Percentiles rank a stretch among this genome's conserved stretches.
phyloP scores from a whole-genome alignment of 2,329 filamentous ascomycete genomes.

The Aspergillus sp. region DNA sequence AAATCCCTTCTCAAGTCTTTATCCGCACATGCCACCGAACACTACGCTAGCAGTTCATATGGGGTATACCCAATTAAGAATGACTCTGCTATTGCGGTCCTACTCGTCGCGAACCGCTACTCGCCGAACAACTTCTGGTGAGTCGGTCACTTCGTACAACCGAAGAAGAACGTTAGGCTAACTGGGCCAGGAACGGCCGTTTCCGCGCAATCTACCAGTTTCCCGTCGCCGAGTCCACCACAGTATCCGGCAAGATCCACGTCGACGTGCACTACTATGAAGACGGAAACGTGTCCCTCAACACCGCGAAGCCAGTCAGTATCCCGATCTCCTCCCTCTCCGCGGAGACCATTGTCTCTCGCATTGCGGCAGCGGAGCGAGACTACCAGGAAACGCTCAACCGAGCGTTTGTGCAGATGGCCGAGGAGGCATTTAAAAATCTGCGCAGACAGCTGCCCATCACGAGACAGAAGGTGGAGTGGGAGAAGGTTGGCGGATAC shows the following conservation, averaged over 20 bases:
- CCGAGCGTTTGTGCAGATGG: slow-evolving; percentile 75
- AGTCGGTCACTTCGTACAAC: slow-evolving; percentile 7
- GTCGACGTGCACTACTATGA: slow-evolving; percentile 99
- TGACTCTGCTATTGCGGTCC: slow-evolving; percentile 66
- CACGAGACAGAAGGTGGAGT: slow-evolving; percentile 97
- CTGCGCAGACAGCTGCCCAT: slow-evolving; percentile 88
- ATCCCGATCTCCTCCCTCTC: slow-evolving; percentile 54
- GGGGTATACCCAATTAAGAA: slow-evolving; percentile 75
- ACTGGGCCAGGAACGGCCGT: slow-evolving; percentile 67
- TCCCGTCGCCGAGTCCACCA: slow-evolving; percentile 50
- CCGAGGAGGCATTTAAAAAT: slow-evolving; percentile 91
- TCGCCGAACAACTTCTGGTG: slow-evolving; percentile 97
- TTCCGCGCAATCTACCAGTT: slow-evolving; percentile 87
- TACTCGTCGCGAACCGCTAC: slow-evolving; percentile 93
- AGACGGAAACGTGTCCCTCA: slow-evolving; percentile 89
- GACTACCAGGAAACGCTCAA: slow-evolving; percentile 97
- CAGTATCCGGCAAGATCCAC: slow-evolving; percentile 71
- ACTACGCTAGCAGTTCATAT: slow-evolving; percentile 73
- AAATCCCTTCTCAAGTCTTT: slow-evolving; percentile 78
- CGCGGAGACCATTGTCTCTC: slow-evolving; percentile 63
- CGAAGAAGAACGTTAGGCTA: neutral
- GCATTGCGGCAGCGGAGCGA: slow-evolving; percentile 73
- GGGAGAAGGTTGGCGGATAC: slow-evolving; percentile 96
- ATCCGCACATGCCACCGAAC: slow-evolving; percentile 68
- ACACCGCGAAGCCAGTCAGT: slow-evolving; percentile 72